Evolutionary conservation across 2,329 filamentous ascomycete genomes (phyloP), one percentile per base, ranked within the genome.

Genomic region (Cladosporium phlei): DNA sequence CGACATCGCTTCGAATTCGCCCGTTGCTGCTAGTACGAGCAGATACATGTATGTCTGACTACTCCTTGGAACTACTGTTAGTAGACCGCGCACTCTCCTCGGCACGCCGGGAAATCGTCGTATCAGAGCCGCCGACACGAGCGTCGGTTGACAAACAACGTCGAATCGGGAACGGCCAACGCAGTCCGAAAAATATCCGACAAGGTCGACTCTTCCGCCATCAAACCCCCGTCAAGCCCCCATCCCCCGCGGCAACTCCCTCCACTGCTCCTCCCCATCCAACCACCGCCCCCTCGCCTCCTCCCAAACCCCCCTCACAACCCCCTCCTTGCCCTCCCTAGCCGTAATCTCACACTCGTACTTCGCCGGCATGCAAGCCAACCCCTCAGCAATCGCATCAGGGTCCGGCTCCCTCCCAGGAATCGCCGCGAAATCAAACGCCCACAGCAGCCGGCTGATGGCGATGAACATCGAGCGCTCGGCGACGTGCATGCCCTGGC

Each of bases 401-500:
- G 24, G 43, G 17, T 46, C 32, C 14, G 43, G 43, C 19, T 9
- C 19, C 33, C 25, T 46, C 5, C 43, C 43, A 9, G 30, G 25
- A 1, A 46, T 24, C 1, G 50, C 24, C 4, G 16, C 30, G 21
- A 52, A 46, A 6, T 59, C 51, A 38, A 54, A 76, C 0, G 67
- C 69, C 72, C 74, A 77, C 22, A 76, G 56, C 17, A 78, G 64
- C 3, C 72, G 66, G 3, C 73, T 65, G 24, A 76, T 69, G 10
- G 59, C 68, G 6, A 78, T 62, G 52, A 73, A 76, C 11, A 78
- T 52, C 8, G 65, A 69, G 5, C 70, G 69, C 46, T 75, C 71
- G 0, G 75, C 75, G 2, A 82, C 65, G 43, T 79, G 74, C 22
- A 77, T 75, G 0, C 79, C 79, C 3, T 74, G 77, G 58, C 79